phyloP scores from a whole-genome alignment of 1,139 yeast genomes.

The Meyerozyma athensensis region DNA sequence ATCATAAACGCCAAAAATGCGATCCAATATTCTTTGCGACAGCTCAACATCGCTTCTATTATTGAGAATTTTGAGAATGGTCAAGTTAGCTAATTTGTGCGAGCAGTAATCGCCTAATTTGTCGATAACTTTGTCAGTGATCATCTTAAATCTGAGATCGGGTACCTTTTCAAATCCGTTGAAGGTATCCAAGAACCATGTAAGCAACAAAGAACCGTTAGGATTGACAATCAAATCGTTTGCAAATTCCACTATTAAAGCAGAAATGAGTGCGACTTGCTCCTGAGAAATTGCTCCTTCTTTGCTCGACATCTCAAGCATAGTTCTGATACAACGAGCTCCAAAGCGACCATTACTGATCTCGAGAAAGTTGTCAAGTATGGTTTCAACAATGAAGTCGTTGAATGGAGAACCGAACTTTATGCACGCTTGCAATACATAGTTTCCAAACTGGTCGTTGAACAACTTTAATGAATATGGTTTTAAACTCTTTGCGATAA shows the following conservation, averaged over 20 bases:
- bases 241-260: slow-evolving; percentile 73
- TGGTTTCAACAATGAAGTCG: slow-evolving; percentile 83
- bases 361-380: slow-evolving; percentile 72
- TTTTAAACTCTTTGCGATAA: slow-evolving; percentile 66
- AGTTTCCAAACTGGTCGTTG: slow-evolving; percentile 95
- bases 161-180: slow-evolving; percentile 43
- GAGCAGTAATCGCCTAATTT: slow-evolving; percentile 65
- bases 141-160: slow-evolving; percentile 30
- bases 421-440: slow-evolving; percentile 90
- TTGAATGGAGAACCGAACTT: slow-evolving; percentile 86
- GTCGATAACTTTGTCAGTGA: slow-evolving; percentile 53
- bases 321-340: slow-evolving; percentile 90
- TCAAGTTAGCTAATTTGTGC: slow-evolving; percentile 82
- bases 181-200: slow-evolving; percentile 94
- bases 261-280: slow-evolving; percentile 72
- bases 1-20: slow-evolving; percentile 54
- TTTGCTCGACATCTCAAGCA: slow-evolving; percentile 62
- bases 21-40: slow-evolving; percentile 56
- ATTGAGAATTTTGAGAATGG: slow-evolving; percentile 75
- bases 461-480: slow-evolving; percentile 84
- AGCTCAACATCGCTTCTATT: slow-evolving; percentile 61
- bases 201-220: slow-evolving; percentile 83
- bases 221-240: slow-evolving; percentile 77
- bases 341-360: slow-evolving; percentile 91
- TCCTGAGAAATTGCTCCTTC: slow-evolving; percentile 49